Base-by-base conservation (phyloP, 1,284 basidiomycete genomes). In the Irpex lacteus region DNA sequence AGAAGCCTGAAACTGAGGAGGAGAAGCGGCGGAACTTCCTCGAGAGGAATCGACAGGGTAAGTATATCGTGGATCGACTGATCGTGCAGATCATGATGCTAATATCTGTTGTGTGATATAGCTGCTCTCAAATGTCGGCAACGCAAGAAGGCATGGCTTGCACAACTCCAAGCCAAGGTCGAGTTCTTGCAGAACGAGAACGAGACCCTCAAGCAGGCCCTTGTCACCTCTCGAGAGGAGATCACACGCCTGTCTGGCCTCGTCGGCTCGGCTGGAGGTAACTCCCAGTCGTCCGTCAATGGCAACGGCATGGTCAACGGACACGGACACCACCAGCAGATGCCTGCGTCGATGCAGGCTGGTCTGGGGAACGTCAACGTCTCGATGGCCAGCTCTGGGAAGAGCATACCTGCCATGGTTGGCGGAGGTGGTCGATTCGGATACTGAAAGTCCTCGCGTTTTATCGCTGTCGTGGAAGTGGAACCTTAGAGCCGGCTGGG, bases 81-180 rank as follows among this genome's bases (percentile, higher is more conserved):
- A 19, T 52, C 26, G 4, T 3, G 19, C 6, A 19, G 26, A 32
- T 15, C 8, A 40, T 19, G 13, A 52, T 19, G n/a, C 40, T 63
- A 11, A 63, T 44, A 13, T 37, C 21, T 55, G 34, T 61, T 49
- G n/a, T n/a, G n/a, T n/a, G n/a, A n/a, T n/a, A n/a, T 73, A 97
- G 97, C 97, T 64, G 97, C 97, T 3, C 87, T 98, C 72, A 99
- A 99, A 80, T 99, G 98, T 77, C 93, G 97, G 49, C 97, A 99
- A 76, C 90, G 97, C 63, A 99, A 99, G 78, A 99, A 99, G 79
- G 95, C 95, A 5, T 99, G 98, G 97, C 85, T 98, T 32, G 85
- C 89, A 26, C 91, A 95, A 69, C 82, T 99, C 18, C 97, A 99
- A 77, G 89, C 91, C 61, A 97, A 97, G 73, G 94, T 96, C 74